Base-by-base conservation (phyloP, 306 rosid species). In the Albizia julibrissin region DNA sequence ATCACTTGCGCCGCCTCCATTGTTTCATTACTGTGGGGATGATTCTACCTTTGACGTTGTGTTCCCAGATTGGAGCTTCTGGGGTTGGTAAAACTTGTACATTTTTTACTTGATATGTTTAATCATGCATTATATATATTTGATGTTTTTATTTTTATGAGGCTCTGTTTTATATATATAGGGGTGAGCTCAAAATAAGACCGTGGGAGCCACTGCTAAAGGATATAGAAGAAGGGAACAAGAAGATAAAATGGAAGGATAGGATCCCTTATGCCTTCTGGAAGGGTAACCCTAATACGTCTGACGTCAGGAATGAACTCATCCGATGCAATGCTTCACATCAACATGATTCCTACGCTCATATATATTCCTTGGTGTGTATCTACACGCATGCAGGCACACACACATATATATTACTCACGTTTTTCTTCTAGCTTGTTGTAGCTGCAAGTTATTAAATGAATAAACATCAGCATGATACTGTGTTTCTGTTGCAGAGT, bases 31-130 rank as follows among this genome's bases (percentile, higher is more conserved):
- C 1, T 85, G 92, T 83, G 89, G 82, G 26, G 71, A 85, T 0
- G 72, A 83, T 3, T 15, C 74, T 15, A 49, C 86, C 1, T 61
- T 75, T 29, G 92, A 89, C 29, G 85, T 89, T 68, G 90, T 83
- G 37, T 87, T 89, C 72, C 92, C 92, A 43, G 92, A 89, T 1
- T 89, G 92, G 92, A 39, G 87, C 81, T 89, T 85, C 86, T 89
- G 90, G 92, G 92, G 90, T 71, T 87, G 92, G 92, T 89, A 89
- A 83, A 75, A 78, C 50, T 82, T 80, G 82, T 76, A 6, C 18
- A 14, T 14, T 13, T 15, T 15, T 64, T 10, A 64, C 69, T 62
- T 10, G 8, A 37, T 37, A 64, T 0, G 2, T 54, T 54, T 1
- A 19, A 4, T 54, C 27, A 54, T 8, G 27, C 62, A 8, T n/a